Percentiles rank a stretch among this genome's conserved stretches.
These are phyloP conservation scores for Eucalyptus polyanthemos DNA, from an alignment of 345 rosid species.

Conservation along the genomic window DNA sequence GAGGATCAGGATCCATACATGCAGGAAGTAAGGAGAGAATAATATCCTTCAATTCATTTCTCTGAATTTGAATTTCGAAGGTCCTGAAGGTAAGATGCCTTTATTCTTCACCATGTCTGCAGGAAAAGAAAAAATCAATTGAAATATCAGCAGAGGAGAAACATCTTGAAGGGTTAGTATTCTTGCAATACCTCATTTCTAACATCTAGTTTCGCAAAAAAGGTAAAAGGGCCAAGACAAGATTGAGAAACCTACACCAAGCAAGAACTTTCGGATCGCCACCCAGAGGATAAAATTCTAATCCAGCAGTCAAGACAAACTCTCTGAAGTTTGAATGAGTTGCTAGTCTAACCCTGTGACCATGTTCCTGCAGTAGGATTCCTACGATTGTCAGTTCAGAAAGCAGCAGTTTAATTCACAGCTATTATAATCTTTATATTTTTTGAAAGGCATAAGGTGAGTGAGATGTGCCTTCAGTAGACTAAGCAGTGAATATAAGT, in stretches of 20 bases:
- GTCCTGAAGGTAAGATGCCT: conserved; percentile 51
- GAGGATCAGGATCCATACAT: conserved; percentile 27
- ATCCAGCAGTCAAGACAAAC: conserved; percentile 50
- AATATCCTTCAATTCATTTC: conserved; percentile 36
- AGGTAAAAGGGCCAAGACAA: not conserved
- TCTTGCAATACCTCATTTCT: not conserved
- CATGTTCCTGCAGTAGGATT: conserved; percentile 35
- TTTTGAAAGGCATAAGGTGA: not conserved
- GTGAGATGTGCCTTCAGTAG: not conserved
- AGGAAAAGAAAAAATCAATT: not conserved
- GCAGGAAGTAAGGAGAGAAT: conserved; percentile 45
- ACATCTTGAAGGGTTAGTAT: not conserved
- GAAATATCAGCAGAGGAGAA: not conserved
- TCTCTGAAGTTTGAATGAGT: conserved; percentile 61
- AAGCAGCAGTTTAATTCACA: not conserved
- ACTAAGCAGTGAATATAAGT: not conserved
- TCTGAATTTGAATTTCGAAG: conserved; percentile 34
- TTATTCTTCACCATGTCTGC: conserved; percentile 60
- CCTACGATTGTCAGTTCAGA: not conserved
- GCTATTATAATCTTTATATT: not conserved
- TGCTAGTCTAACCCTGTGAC: conserved; percentile 61
- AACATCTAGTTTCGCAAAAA: not conserved
- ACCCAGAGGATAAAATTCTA: conserved; percentile 56
- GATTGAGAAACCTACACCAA: conserved; percentile 30
- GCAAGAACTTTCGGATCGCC: conserved; percentile 75